Conservation (phyloP, 2,329 filamentous ascomycete species). For the Aspergillus brunneoviolaceus region DNA sequence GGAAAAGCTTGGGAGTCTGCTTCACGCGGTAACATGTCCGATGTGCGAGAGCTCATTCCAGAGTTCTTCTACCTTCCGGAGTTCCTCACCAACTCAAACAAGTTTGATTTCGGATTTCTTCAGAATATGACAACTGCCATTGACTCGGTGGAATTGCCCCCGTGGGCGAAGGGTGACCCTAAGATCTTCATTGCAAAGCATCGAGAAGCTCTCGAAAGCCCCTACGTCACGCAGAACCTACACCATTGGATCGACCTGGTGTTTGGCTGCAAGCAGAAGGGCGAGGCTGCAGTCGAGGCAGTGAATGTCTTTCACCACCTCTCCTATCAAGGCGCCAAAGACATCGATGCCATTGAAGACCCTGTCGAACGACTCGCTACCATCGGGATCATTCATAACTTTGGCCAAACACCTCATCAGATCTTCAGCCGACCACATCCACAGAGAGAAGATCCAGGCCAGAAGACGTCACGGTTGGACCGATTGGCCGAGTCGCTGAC, state of each 20-base stretch:
- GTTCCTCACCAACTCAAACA: constrained; percentile 90
- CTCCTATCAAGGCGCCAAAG: constrained; percentile 90
- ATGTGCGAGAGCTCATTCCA: constrained; percentile 90
- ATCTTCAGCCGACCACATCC: constrained; percentile 83
- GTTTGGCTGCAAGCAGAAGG: constrained; percentile 90
- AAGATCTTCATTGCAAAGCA: constrained; percentile 95
- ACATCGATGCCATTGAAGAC: constrained; percentile 87
- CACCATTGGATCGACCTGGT: constrained; percentile 96
- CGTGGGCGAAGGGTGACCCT: constrained; percentile 94
- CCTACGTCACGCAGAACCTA: constrained; percentile 83
- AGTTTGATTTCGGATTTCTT: constrained; percentile 86
- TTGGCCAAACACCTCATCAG: constrained; percentile 95
- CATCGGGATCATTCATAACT: constrained; percentile 97
- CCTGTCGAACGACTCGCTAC: constrained; percentile 82
- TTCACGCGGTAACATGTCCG: constrained; percentile 84
- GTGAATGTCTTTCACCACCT: constrained; percentile 95
- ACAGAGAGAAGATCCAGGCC: constrained; percentile 66
- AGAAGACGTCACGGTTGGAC: constrained; percentile 71
- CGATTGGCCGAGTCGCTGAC: constrained; percentile 73
- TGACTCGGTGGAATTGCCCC: constrained; percentile 83
- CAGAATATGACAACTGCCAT: constrained; percentile 79
- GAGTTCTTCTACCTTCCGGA: constrained; percentile 98
- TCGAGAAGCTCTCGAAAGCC: constrained; percentile 90
- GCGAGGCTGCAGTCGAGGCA: constrained; percentile 85
- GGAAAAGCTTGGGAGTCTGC: constrained; percentile 88